Percentiles rank a stretch among this genome's conserved stretches.
Evolutionary conservation across 2,329 filamentous ascomycete species (phyloP).

Genomic region (Neonectria coccinea): DNA sequence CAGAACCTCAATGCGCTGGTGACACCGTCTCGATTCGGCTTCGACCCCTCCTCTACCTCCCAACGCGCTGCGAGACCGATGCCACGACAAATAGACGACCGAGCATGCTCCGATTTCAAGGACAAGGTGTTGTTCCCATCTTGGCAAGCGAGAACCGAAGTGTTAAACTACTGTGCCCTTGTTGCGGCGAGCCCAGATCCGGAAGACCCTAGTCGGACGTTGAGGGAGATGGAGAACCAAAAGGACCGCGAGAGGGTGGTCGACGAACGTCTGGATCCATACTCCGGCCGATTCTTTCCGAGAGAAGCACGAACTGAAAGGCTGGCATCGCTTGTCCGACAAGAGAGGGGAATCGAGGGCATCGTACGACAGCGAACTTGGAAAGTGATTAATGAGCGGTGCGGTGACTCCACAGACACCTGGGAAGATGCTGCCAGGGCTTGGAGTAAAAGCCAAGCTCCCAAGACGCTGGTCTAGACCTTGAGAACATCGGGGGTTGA

Average conservation of each 20-base stretch:
- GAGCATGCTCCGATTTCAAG: slow-evolving; percentile 79
- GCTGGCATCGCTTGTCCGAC: slow-evolving; percentile 77
- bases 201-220: slow-evolving; percentile 80
- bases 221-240: slow-evolving; percentile 77
- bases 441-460: slow-evolving; percentile 64
- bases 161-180: slow-evolving; percentile 88
- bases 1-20: slow-evolving; percentile 92
- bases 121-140: slow-evolving; percentile 84
- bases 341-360: slow-evolving; percentile 80
- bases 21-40: slow-evolving; percentile 77
- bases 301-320: slow-evolving; percentile 83
- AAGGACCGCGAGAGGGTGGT: slow-evolving; percentile 79
- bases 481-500: slow-evolving; percentile 1
- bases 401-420: slow-evolving; percentile 66
- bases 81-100: slow-evolving; percentile 66
- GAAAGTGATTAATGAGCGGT: slow-evolving; percentile 81
- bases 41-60: slow-evolving; percentile 83
- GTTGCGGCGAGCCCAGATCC: slow-evolving; percentile 91
- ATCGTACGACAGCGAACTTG: slow-evolving; percentile 88
- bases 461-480: slow-evolving; percentile 20
- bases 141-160: slow-evolving; percentile 86
- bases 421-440: slow-evolving; percentile 75
- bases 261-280: slow-evolving; percentile 91
- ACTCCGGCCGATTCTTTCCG: slow-evolving; percentile 85
- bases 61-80: slow-evolving; percentile 66